Evolutionary conservation across 1,284 basidiomycete species (phyloP).

Genomic region (Boletus sp.): DNA sequence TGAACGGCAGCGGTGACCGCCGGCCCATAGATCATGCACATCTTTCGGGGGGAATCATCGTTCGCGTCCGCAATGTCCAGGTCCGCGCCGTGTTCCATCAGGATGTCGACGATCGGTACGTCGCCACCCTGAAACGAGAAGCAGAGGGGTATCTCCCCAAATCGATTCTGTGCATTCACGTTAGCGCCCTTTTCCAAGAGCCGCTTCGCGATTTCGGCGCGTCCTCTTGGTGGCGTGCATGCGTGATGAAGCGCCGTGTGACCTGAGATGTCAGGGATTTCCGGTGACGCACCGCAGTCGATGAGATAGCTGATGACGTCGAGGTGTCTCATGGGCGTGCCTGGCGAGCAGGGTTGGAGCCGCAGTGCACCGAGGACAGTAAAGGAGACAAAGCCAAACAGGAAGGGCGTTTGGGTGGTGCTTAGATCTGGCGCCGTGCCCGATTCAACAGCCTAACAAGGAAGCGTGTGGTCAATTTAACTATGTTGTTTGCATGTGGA

Average conservation of each 20-base stretch:
- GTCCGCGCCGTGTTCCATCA: conserved; percentile 49
- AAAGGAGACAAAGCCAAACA: conserved; percentile 45
- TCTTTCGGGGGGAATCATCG: conserved; percentile 32
- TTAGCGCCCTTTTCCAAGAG: conserved; percentile 45
- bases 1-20: conserved; percentile 43
- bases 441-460: conserved; percentile 35
- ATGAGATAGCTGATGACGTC: conserved; percentile 43
- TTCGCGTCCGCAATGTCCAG: conserved; percentile 47
- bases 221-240: conserved; percentile 30
- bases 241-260: conserved; percentile 49
- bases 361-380: conserved; percentile 43
- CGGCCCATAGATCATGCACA: conserved; percentile 40
- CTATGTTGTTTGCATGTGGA: not conserved
- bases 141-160: conserved; percentile 43
- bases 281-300: conserved; percentile 38
- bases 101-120: conserved; percentile 37
- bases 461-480: not conserved
- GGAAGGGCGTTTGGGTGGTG: conserved; percentile 44
- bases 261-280: conserved; percentile 46
- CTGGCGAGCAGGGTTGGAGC: conserved; percentile 15
- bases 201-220: conserved; percentile 33
- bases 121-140: conserved; percentile 37
- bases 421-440: conserved; percentile 41
- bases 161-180: conserved; percentile 43
- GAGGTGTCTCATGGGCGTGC: conserved; percentile 27